Evolutionary conservation across 2,329 filamentous ascomycete genomes (phyloP).

Genomic region (Exophiala sp.): DNA sequence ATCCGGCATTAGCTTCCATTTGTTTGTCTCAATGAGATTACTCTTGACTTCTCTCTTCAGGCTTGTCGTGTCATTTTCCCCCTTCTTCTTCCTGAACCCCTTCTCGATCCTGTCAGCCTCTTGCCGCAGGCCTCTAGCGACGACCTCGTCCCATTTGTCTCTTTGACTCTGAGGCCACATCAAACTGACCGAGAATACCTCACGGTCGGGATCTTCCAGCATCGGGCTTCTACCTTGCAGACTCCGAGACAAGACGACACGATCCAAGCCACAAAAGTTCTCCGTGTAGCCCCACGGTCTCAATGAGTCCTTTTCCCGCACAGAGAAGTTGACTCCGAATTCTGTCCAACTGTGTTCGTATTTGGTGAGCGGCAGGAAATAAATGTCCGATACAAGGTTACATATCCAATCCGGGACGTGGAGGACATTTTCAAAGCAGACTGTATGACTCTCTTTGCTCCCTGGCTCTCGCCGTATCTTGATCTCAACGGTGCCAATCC

Average conservation of each 20-base stretch:
- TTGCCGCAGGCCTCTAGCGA: constrained; percentile 8
- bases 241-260: constrained; percentile 22
- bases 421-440: constrained; percentile 33
- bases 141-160: constrained; percentile 23
- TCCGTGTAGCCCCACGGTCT: constrained; percentile 28
- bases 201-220: constrained; percentile 28
- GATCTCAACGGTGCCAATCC: constrained; percentile 34
- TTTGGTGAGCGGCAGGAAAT: constrained; percentile 13
- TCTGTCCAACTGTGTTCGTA: constrained; percentile 28
- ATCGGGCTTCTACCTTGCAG: constrained; percentile 26
- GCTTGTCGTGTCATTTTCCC: constrained; percentile 5
- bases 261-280: constrained; percentile 28
- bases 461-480: constrained; percentile 27
- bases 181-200: constrained; percentile 29
- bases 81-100: constrained; percentile 8
- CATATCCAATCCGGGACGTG: constrained; percentile 35
- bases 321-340: constrained; percentile 26
- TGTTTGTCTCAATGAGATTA: constrained; percentile 9
- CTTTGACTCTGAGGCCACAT: constrained; percentile 27
- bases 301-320: constrained; percentile 15
- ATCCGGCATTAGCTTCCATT: constrained; percentile 19
- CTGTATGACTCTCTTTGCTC: constrained; percentile 26
- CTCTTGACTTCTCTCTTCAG: constrained; percentile 14
- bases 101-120: constrained; percentile 16
- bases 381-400: constrained; percentile 30